Conservation (phyloP, 768 basidiomycete genomes). For the Gloeophyllum trabeum region DNA sequence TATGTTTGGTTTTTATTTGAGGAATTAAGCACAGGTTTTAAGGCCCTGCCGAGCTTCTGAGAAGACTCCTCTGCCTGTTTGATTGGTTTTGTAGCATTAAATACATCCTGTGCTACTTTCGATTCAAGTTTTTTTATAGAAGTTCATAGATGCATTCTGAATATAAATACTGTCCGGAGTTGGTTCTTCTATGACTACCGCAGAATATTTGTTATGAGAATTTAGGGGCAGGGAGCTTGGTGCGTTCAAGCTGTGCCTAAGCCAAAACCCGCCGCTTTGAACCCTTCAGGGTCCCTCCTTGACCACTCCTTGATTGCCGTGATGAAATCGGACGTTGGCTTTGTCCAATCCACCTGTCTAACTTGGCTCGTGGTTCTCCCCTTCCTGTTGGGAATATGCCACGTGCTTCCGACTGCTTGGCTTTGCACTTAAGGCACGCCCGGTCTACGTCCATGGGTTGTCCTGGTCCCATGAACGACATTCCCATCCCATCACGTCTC, state of each 20-base stretch:
- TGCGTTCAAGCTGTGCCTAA: constrained; percentile 4
- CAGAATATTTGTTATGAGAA: neutral
- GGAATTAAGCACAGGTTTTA: neutral
- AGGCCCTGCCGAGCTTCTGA: neutral
- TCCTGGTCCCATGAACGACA: constrained; percentile 7
- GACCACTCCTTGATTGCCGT: constrained; percentile 1
- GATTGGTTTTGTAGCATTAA: neutral
- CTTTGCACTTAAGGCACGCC: constrained; percentile 1
- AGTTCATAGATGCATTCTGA: neutral
- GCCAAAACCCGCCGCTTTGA: constrained; percentile 5
- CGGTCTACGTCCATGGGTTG: constrained; percentile 11
- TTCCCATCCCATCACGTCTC: neutral
- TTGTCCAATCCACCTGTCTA: neutral
- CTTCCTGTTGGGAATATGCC: constrained; percentile 3
- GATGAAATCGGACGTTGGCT: neutral
- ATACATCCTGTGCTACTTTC: too few species aligned
- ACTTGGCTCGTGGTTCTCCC: neutral
- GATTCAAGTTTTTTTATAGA: too few species aligned
- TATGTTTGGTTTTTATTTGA: neutral
- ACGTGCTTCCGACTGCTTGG: constrained; percentile 3
- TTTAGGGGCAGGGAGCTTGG: constrained; percentile 1
- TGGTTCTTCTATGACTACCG: neutral
- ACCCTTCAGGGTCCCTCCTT: constrained; percentile 1
- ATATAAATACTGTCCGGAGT: neutral
- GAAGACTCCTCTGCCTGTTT: neutral